Evolutionary conservation across 1,284 basidiomycete species (phyloP).

Genomic region (Marasmius tenuissimus): DNA sequence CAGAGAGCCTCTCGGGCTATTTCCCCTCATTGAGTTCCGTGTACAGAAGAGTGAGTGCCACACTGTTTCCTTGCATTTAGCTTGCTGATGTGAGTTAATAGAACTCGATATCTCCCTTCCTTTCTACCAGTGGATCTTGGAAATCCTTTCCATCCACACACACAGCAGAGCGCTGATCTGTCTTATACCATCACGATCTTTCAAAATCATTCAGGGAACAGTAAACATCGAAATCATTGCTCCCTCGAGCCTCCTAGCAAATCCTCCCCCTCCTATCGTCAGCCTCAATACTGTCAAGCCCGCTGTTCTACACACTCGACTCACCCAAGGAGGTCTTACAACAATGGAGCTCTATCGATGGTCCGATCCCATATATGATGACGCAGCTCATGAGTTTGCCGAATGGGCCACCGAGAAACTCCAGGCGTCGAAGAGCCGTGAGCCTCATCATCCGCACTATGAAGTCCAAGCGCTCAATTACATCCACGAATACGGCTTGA

Average conservation of each 20-base stretch:
- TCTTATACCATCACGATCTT: background rate
- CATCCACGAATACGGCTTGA: background rate
- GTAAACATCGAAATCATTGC: background rate
- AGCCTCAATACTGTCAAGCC: background rate
- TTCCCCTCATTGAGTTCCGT: background rate
- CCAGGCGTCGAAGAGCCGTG: background rate
- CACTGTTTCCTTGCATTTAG: background rate
- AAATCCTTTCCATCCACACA: background rate
- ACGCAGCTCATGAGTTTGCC: background rate
- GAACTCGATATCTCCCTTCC: background rate
- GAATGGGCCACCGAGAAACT: background rate
- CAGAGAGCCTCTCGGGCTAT: background rate
- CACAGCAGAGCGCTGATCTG: background rate
- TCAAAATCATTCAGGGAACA: background rate
- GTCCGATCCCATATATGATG: background rate
- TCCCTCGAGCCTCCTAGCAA: background rate
- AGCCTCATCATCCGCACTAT: background rate
- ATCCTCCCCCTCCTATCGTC: background rate
- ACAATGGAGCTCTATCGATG: background rate
- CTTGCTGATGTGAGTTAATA: background rate
- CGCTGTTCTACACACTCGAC: background rate
- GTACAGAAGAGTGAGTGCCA: background rate
- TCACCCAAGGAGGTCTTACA: background rate
- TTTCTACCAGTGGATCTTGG: background rate
- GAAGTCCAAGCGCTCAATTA: background rate